A percentile compares a stretch with the other conserved stretches of the same genome.
Conservation (phyloP, 148 eudicot genomes). For the Rhododendron kiyosumense region DNA sequence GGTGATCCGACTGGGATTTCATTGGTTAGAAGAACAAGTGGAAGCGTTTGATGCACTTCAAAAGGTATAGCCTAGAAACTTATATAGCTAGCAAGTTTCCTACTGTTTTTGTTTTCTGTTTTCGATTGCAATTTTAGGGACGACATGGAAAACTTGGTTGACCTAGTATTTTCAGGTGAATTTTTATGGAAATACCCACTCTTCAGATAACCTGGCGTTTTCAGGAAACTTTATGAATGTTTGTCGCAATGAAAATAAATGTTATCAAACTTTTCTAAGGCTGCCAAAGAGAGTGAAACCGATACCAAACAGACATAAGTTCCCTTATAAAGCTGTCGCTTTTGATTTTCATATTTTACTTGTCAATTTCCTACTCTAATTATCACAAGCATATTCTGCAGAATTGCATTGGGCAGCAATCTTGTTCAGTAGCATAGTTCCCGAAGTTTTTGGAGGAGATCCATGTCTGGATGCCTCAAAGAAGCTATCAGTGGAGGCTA, state of each 20-base stretch:
- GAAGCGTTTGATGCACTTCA: constrained; percentile 9
- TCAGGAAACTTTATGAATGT: background rate
- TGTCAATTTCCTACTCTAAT: background rate
- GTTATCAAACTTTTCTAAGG: constrained; percentile 50
- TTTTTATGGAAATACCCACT: constrained; percentile 37
- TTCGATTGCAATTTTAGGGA: too few species aligned
- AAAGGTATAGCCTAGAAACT: too few species aligned
- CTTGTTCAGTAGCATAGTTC: constrained; percentile 68
- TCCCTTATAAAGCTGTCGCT: background rate
- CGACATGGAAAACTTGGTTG: constrained; percentile 30
- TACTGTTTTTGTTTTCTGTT: too few species aligned
- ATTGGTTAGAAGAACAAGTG: constrained; percentile 49
- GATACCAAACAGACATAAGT: too few species aligned
- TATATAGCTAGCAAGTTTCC: too few species aligned
- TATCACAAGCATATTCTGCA: constrained; percentile 13
- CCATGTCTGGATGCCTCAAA: constrained; percentile 68
- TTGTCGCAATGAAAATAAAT: constrained; percentile 45
- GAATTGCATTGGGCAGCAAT: constrained; percentile 68
- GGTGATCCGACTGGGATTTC: constrained; percentile 63
- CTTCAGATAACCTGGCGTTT: background rate
- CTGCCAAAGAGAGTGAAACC: background rate
- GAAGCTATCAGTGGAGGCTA: constrained; percentile 69
- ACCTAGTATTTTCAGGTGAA: constrained; percentile 67
- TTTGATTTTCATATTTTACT: background rate
- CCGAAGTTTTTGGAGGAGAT: constrained; percentile 72